Conservation (phyloP, 1,139 yeast species). For the Martiniozyma asiatica region DNA sequence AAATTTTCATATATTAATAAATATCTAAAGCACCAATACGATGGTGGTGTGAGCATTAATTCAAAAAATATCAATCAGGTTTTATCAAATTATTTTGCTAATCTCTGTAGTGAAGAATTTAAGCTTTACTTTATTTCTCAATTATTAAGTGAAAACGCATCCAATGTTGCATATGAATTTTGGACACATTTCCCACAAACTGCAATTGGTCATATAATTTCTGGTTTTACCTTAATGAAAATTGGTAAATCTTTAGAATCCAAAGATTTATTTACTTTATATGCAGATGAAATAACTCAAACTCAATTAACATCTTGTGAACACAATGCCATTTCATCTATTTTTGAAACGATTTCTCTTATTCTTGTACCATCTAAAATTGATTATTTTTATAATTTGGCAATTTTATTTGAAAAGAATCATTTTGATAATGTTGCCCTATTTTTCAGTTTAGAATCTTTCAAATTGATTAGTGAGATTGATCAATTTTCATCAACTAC, state of each 20-base stretch:
- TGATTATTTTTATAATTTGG: slow-evolving; percentile 17
- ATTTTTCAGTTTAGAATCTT: slow-evolving; percentile 15
- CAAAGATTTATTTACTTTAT: slow-evolving; percentile 16
- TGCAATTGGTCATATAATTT: slow-evolving; percentile 18
- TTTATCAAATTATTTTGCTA: slow-evolving; percentile 8
- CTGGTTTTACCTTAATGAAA: slow-evolving; percentile 19
- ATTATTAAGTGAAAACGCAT: slow-evolving; percentile 10
- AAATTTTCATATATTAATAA: slow-evolving; percentile 4
- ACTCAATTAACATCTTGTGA: slow-evolving; percentile 11
- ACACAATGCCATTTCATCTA: slow-evolving; percentile 7
- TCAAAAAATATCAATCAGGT: slow-evolving; percentile 17
- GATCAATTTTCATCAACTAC: no score
- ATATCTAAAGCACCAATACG: slow-evolving; percentile 9
- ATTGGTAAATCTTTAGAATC: slow-evolving; percentile 17
- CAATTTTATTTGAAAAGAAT: slow-evolving; percentile 14
- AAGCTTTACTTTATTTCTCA: slow-evolving; percentile 15
- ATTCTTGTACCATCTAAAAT: slow-evolving; percentile 12
- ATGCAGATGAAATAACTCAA: slow-evolving; percentile 17
- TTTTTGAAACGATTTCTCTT: slow-evolving; percentile 7
- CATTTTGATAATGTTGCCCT: slow-evolving; percentile 14
- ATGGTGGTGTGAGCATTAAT: slow-evolving; percentile 18
- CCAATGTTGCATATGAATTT: slow-evolving; percentile 9
- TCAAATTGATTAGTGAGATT: no score
- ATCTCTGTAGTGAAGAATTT: slow-evolving; percentile 15
- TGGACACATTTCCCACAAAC: slow-evolving; percentile 11